phyloP scores from a whole-genome alignment of 345 rosid genomes.

The Salix caprea region DNA sequence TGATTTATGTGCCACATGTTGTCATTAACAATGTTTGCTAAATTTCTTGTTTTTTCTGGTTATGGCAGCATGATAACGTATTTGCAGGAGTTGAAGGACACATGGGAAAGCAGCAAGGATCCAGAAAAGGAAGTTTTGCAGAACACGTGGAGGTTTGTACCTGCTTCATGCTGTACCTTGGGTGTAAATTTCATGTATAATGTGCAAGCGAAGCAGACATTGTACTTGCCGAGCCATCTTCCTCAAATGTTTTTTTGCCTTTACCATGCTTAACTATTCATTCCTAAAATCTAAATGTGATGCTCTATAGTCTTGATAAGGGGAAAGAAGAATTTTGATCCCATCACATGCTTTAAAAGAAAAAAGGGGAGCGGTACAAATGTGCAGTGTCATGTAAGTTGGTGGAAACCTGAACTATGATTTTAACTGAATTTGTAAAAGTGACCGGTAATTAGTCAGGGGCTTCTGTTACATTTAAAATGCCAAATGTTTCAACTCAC shows the following conservation, averaged over 20 bases:
- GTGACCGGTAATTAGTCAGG: background rate
- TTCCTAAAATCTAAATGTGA: background rate
- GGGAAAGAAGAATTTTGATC: background rate
- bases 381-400: background rate
- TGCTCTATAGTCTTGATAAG: background rate
- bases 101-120: slow-evolving; percentile 69
- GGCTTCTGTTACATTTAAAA: background rate
- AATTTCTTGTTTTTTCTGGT: slow-evolving; percentile 21
- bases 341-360: background rate
- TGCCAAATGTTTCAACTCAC: background rate
- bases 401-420: background rate
- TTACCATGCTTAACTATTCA: background rate
- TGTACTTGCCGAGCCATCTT: background rate
- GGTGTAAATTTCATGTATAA: background rate
- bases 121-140: slow-evolving; percentile 54
- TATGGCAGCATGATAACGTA: slow-evolving; percentile 65
- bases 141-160: slow-evolving; percentile 62
- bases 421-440: background rate
- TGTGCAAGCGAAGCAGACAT: background rate
- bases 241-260: background rate
- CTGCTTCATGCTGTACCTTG: slow-evolving; percentile 3
- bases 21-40: slow-evolving; percentile 7
- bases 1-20: slow-evolving; percentile 7
- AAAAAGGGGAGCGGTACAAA: background rate
- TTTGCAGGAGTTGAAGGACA: slow-evolving; percentile 69